phyloP scores from a whole-genome alignment of 495 filamentous ascomycete genomes.

The Massariosphaeria phaeospora region DNA sequence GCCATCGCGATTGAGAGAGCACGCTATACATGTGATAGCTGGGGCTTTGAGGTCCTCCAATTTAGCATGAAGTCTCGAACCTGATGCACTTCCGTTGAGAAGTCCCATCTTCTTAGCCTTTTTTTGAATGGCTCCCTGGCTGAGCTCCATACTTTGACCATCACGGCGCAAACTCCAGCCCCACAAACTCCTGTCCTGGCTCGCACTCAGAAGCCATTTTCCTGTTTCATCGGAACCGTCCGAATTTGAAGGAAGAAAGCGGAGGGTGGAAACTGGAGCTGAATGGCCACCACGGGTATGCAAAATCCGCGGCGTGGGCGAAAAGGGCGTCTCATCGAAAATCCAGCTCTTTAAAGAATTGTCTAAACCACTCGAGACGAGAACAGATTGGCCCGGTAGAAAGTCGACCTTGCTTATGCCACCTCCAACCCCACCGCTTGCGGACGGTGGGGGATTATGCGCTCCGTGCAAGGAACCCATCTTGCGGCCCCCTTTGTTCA shows the following conservation, averaged over 20 bases:
- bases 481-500: constrained; percentile 78
- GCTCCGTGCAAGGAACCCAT: constrained; percentile 78
- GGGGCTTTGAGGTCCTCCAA: constrained; percentile 80
- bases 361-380: constrained; percentile 84
- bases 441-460: constrained; percentile 64
- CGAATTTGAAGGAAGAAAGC: constrained; percentile 77
- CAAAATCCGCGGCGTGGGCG: constrained; percentile 73
- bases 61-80: constrained; percentile 51
- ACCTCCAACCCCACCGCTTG: constrained; percentile 52
- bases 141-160: constrained; percentile 88
- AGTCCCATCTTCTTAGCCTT: constrained; percentile 80
- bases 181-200: constrained; percentile 84
- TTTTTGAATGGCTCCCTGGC: constrained; percentile 75
- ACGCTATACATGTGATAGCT: constrained; percentile 82
- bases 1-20: constrained; percentile 85
- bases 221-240: constrained; percentile 82
- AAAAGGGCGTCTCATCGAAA: constrained; percentile 82
- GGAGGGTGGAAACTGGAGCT: constrained; percentile 69
- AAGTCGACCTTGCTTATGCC: constrained; percentile 80
- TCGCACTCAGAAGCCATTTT: constrained; percentile 92
- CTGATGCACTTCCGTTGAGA: constrained; percentile 46
- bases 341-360: constrained; percentile 95
- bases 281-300: constrained; percentile 85
- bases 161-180: constrained; percentile 91
- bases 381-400: constrained; percentile 80